Evolutionary conservation across 2,329 filamentous ascomycete genomes (phyloP).

Genomic region (Grosmannia clavigera): DNA sequence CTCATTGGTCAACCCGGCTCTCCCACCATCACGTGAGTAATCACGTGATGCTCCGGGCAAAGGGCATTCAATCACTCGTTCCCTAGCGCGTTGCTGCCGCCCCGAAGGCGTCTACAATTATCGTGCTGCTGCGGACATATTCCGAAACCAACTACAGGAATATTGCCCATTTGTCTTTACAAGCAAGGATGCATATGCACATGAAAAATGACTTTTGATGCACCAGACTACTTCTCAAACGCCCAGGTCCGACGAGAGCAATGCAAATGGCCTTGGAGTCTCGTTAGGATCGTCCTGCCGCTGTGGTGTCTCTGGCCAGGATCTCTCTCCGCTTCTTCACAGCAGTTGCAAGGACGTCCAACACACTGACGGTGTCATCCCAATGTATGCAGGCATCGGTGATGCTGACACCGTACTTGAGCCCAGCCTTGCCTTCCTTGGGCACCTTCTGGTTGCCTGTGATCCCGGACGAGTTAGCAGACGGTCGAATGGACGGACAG

Average conservation of each 20-base stretch:
- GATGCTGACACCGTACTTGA: slow-evolving; percentile 92
- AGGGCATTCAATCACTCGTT: slow-evolving; percentile 5
- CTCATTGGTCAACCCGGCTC: slow-evolving; percentile 14
- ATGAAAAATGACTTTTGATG: background rate
- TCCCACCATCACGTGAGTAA: background rate
- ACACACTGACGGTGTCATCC: slow-evolving; percentile 73
- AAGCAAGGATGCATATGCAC: background rate
- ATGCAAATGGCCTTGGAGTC: background rate
- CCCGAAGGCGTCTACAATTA: background rate
- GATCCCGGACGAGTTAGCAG: background rate
- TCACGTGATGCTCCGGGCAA: slow-evolving; percentile 9
- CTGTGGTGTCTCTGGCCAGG: slow-evolving; percentile 11
- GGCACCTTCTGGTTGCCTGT: slow-evolving; percentile 82
- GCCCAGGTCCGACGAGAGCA: background rate
- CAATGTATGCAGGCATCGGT: slow-evolving; percentile 95
- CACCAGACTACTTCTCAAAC: background rate
- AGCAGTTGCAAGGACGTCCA: slow-evolving; percentile 66
- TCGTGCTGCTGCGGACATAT: background rate
- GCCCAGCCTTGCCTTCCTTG: slow-evolving; percentile 66
- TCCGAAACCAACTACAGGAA: too few species aligned
- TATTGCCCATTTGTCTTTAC: background rate
- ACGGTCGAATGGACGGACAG: background rate
- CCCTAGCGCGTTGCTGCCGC: background rate
- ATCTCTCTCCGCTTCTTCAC: slow-evolving; percentile 59
- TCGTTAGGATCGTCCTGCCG: background rate